Conservation (phyloP, 768 basidiomycete genomes). For the Cantharellus anzutake region DNA sequence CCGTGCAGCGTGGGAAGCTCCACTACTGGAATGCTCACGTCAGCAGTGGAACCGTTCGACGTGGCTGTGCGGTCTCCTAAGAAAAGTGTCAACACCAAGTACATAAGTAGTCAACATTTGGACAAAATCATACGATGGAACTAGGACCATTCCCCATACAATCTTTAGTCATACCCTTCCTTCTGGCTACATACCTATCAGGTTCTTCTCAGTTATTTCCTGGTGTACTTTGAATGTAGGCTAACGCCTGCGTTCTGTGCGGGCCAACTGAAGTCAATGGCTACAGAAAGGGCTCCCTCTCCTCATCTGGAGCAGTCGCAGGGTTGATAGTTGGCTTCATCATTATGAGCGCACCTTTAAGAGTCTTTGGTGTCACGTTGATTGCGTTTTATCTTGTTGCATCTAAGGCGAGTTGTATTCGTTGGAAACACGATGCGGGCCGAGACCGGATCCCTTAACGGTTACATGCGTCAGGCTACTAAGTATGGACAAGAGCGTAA, state of each 20-base stretch:
- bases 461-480: slow-evolving; percentile 34
- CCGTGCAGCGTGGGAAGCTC: no score
- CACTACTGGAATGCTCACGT: no score
- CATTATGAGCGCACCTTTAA: slow-evolving; percentile 47
- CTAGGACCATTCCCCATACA: no score
- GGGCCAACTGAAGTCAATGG: background rate
- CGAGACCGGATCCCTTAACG: no score
- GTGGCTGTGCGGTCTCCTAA: no score
- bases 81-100: no score
- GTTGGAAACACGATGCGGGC: no score
- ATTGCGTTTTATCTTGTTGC: slow-evolving; percentile 66
- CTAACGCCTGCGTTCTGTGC: no score
- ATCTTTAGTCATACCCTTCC: background rate
- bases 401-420: slow-evolving; percentile 17
- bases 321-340: slow-evolving; percentile 61
- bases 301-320: slow-evolving; percentile 52
- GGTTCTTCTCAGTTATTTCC: background rate
- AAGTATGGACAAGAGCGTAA: slow-evolving; percentile 71
- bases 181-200: background rate
- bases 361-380: slow-evolving; percentile 43
- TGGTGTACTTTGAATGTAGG: background rate
- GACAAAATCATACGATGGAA: no score
- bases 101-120: no score
- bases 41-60: no score
- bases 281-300: slow-evolving; percentile 42